phyloP scores from a whole-genome alignment of 495 filamentous ascomycete genomes.

The Neurospora sp. region DNA sequence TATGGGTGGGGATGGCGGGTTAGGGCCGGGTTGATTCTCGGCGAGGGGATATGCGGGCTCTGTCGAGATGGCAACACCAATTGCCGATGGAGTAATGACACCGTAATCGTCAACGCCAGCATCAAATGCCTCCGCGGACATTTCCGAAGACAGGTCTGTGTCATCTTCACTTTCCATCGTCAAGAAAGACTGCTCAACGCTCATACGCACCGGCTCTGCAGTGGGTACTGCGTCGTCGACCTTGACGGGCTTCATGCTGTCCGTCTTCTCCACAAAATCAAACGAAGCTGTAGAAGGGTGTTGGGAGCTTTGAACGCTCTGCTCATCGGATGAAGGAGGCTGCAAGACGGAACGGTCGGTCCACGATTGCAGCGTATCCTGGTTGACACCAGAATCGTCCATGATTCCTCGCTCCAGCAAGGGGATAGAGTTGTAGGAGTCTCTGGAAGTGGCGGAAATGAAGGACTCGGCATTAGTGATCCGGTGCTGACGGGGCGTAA shows the following conservation, averaged over 20 bases:
- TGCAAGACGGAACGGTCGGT: constrained; percentile 35
- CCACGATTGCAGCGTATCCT: constrained; percentile 29
- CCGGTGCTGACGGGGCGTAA: constrained; percentile 7
- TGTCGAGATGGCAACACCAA: constrained; percentile 36
- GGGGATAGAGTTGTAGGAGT: constrained; percentile 68
- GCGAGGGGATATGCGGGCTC: constrained; percentile 56
- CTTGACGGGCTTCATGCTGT: constrained; percentile 31
- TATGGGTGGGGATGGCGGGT: constrained; percentile 72
- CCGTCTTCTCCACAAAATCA: constrained; percentile 38
- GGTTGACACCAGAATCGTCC: constrained; percentile 38
- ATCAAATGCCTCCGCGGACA: constrained; percentile 59
- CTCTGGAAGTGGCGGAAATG: constrained; percentile 35
- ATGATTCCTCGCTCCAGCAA: constrained; percentile 64
- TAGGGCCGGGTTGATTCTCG: constrained; percentile 18
- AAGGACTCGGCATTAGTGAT: constrained; percentile 32
- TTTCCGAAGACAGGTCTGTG: constrained; percentile 71
- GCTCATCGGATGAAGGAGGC: constrained; percentile 23
- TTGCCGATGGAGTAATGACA: constrained; percentile 18
- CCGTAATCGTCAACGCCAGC: constrained; percentile 32
- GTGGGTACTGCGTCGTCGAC: constrained; percentile 14
- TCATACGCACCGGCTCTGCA: constrained; percentile 6
- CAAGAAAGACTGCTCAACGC: constrained; percentile 50
- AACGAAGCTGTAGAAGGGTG: constrained; percentile 26
- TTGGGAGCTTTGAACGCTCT: constrained; percentile 22
- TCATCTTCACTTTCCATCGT: constrained; percentile 58